phyloP scores from a whole-genome alignment of 129 eudicot genomes.

The Calendula officinalis region DNA sequence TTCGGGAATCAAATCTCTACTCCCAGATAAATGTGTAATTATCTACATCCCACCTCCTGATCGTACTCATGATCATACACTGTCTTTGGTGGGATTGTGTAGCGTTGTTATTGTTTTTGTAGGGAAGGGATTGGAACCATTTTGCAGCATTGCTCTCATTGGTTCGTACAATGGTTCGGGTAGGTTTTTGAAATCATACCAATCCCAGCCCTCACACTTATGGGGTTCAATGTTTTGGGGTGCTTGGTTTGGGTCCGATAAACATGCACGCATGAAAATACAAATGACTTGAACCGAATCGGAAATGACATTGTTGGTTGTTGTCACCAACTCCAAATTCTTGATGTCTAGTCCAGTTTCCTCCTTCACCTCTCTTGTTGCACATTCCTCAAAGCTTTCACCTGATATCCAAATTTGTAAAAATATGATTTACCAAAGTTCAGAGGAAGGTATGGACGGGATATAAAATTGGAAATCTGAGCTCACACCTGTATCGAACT shows the following conservation, averaged over 20 bases:
- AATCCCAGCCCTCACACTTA: conserved; percentile 91
- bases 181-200: conserved; percentile 75
- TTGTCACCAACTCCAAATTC: conserved; percentile 54
- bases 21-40: too few relatives aligned
- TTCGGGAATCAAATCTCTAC: too few relatives aligned
- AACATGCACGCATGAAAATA: conserved; percentile 55
- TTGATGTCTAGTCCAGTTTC: conserved; percentile 73
- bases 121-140: conserved; percentile 59
- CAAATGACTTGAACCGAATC: conserved; percentile 42
- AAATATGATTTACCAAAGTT: too few relatives aligned
- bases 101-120: too few relatives aligned
- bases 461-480: too few relatives aligned
- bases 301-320: conserved; percentile 40
- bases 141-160: conserved; percentile 35
- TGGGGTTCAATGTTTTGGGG: conserved; percentile 76
- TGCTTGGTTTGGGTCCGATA: conserved; percentile 43
- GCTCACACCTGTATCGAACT: too few relatives aligned
- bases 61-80: too few relatives aligned
- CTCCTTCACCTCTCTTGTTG: conserved; percentile 85
- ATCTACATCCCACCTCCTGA: too few relatives aligned
- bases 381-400: conserved; percentile 89
- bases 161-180: conserved; percentile 73
- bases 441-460: too few relatives aligned
- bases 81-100: too few relatives aligned
- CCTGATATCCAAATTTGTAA: conserved; percentile 34